A percentile compares a stretch with the other conserved stretches of the same genome.
These are phyloP conservation scores for Citrus cavaleriei DNA, from an alignment of 345 rosid genomes.

Conservation along the genomic window DNA sequence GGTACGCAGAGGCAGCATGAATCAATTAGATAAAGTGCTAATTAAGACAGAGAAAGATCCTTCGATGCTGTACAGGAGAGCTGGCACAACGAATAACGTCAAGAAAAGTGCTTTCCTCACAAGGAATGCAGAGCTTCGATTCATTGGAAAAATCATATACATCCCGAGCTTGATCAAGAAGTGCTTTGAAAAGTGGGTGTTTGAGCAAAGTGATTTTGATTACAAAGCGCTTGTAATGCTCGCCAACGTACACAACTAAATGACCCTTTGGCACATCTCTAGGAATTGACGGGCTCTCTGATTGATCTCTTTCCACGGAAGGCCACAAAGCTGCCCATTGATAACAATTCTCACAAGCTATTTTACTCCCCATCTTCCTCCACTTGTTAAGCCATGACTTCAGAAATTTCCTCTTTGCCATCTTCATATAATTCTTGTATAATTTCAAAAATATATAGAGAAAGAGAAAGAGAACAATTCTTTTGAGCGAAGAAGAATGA, in stretches of 20 bases:
- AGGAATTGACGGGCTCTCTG: constrained; percentile 38
- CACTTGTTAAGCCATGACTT: constrained; percentile 47
- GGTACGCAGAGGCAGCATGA: background rate
- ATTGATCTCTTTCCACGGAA: constrained; percentile 29
- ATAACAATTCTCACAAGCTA: constrained; percentile 42
- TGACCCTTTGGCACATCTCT: constrained; percentile 87
- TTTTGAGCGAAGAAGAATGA: too few relatives aligned
- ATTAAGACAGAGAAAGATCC: constrained; percentile 31
- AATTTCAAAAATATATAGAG: background rate
- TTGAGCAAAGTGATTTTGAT: constrained; percentile 62
- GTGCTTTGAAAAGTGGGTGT: constrained; percentile 72
- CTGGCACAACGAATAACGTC: constrained; percentile 62
- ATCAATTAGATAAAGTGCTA: constrained; percentile 16
- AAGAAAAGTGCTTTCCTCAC: constrained; percentile 66
- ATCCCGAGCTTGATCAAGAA: constrained; percentile 73
- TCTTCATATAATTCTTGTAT: constrained; percentile 14
- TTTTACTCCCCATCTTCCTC: constrained; percentile 48
- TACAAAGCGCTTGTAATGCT: constrained; percentile 60
- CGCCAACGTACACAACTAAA: constrained; percentile 78
- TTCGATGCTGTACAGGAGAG: constrained; percentile 34
- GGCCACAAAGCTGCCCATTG: constrained; percentile 45
- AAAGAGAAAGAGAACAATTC: background rate
- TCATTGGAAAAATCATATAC: constrained; percentile 54
- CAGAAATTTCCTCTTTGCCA: constrained; percentile 40
- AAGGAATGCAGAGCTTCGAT: constrained; percentile 78